These are phyloP conservation scores for Eurotiales sp. DNA, from an alignment of 2,329 filamentous ascomycete species.

Conservation along the genomic window DNA sequence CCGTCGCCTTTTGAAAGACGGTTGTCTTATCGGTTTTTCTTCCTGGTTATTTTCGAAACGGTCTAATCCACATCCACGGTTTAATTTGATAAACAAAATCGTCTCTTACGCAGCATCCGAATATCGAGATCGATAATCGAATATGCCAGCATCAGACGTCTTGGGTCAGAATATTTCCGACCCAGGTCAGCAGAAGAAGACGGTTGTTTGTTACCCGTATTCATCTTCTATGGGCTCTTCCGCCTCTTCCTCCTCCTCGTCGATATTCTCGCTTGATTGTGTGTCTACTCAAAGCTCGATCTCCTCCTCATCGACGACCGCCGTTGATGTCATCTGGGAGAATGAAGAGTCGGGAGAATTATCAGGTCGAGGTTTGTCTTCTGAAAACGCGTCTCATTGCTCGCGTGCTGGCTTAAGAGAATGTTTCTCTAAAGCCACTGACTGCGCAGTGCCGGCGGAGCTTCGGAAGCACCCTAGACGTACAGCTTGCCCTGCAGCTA, in stretches of 20 bases:
- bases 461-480: constrained; percentile 53
- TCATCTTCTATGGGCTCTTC: constrained; percentile 69
- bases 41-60: constrained; percentile 30
- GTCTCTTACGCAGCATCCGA: constrained; percentile 13
- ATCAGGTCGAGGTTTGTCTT: constrained; percentile 23
- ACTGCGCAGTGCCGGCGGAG: constrained; percentile 36
- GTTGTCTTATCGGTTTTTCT: constrained; percentile 28
- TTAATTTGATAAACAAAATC: constrained; percentile 18
- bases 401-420: constrained; percentile 27
- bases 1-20: constrained; percentile 33
- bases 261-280: constrained; percentile 69
- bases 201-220: constrained; percentile 53
- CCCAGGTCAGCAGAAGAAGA: constrained; percentile 35
- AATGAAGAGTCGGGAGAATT: constrained; percentile 29
- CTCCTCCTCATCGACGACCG: constrained; percentile 62
- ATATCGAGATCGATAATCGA: constrained; percentile 26
- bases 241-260: constrained; percentile 71
- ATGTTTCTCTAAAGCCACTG: constrained; percentile 26
- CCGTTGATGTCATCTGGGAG: constrained; percentile 52
- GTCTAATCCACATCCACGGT: constrained; percentile 25
- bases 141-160: constrained; percentile 44
- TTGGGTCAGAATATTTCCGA: constrained; percentile 40
- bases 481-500: constrained; percentile 49
- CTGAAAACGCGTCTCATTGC: constrained; percentile 21
- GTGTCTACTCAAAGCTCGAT: constrained; percentile 66